Base-by-base conservation (phyloP, 306 rosid species). In the Fragaria nilgerrensis region DNA sequence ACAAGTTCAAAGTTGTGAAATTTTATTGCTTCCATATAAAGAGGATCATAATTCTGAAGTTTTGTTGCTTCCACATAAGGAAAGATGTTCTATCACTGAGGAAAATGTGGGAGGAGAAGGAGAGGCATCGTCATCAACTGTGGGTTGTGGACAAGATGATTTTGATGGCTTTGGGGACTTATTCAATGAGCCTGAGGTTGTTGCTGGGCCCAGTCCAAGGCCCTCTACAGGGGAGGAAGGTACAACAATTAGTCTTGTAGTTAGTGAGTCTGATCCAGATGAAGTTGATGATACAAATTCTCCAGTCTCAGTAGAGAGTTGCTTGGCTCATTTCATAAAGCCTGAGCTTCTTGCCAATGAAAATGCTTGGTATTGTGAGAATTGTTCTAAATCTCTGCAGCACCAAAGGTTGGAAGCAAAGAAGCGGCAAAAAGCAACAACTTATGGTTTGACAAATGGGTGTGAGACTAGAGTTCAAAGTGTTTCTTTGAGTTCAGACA, bases 321-420 rank as follows among this genome's bases (percentile, higher is more conserved):
- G 99, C 82, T 89, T 96, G 83, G 81, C 88, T 75, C 89, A 88
- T 84, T 96, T 91, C 87, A 89, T 86, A 50, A 93, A 89, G 86
- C 98, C 97, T 8, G 98, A 96, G 88, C 93, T 91, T 80, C 98
- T 96, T 75, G 86, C 90, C 0, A 80, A 88, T 47, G 98, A 93
- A 80, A 96, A 96, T 90, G 98, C 90, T 61, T 92, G 95, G 96
- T 87, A 96, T 77, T 96, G 99, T 85, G 97, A 96, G 81, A 93
- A 85, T 80, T 96, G 99, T 83, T 85, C 91, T 49, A 91, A 87
- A 85, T 71, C 74, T 82, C 69, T 92, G 80, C 87, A 29, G 45
- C 70, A 17, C 44, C 87, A 82, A 79, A 88, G 79, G 82, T 55
- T 85, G 76, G 84, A 86, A 83, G 75, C 55, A 47, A 70, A 81